A percentile compares a stretch with the other conserved stretches of the same genome.
Conservation (phyloP, 352 stramenopile species). For the Phytopythium aichiense region DNA sequence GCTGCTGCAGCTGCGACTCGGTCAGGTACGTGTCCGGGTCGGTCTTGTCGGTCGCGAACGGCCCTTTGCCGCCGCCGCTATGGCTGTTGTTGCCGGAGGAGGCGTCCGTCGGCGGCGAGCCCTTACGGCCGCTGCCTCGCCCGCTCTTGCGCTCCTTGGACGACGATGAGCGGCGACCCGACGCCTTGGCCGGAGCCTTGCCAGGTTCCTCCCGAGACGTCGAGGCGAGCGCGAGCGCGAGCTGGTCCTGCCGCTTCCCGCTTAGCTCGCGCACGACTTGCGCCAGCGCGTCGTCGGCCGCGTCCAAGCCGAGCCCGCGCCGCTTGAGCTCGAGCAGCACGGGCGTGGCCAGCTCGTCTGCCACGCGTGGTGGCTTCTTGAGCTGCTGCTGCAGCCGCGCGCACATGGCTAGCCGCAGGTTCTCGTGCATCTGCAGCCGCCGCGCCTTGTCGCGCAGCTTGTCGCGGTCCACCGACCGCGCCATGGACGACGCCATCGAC, state of each 20-base stretch:
- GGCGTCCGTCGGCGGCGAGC: conserved; percentile 1
- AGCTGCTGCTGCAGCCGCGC: conserved; percentile 68
- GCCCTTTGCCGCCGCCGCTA: neutral
- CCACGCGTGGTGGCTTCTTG: conserved; percentile 57
- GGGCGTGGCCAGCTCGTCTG: conserved; percentile 52
- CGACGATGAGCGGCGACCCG: conserved; percentile 17
- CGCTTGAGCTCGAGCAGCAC: conserved; percentile 54
- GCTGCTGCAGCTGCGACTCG: conserved; percentile 66
- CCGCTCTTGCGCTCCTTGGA: conserved; percentile 14
- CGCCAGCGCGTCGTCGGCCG: conserved; percentile 36
- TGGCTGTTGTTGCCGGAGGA: conserved; percentile 3
- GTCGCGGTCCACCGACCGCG: conserved; percentile 57
- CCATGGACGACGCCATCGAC: conserved; percentile 29
- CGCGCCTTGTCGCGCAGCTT: conserved; percentile 64
- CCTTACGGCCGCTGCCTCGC: conserved; percentile 12
- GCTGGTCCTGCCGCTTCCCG: conserved; percentile 29
- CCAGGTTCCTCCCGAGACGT: conserved; percentile 3
- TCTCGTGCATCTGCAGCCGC: conserved; percentile 71
- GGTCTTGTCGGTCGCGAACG: conserved; percentile 3
- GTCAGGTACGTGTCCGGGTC: conserved; percentile 66
- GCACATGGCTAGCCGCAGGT: conserved; percentile 60
- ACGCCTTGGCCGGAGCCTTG: conserved; percentile 7
- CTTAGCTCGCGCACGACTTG: conserved; percentile 41
- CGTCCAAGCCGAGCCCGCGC: conserved; percentile 24
- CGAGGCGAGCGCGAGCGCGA: conserved; percentile 15